These are phyloP conservation scores for Botrytis galanthina DNA, from an alignment of 2,329 filamentous ascomycete genomes.

Conservation along the genomic window DNA sequence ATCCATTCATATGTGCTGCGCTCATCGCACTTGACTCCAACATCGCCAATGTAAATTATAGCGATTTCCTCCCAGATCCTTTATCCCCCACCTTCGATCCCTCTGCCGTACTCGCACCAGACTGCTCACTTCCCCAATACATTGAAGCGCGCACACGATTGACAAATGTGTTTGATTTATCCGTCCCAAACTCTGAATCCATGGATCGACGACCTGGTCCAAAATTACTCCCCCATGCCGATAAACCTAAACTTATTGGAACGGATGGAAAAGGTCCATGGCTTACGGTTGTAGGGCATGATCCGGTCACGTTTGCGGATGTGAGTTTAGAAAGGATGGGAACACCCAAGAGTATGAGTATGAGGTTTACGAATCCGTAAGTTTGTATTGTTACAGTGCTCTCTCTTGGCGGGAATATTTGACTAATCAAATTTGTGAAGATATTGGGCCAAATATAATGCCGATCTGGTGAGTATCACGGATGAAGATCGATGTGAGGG, in stretches of 20 bases:
- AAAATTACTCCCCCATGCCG: conserved; percentile 33
- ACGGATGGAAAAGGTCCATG: conserved; percentile 32
- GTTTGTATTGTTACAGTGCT: conserved; percentile 16
- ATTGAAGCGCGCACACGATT: conserved; percentile 34
- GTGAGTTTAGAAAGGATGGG: conserved; percentile 38
- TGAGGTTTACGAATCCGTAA: conserved; percentile 38
- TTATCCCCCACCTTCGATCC: conserved; percentile 33
- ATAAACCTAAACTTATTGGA: conserved; percentile 35
- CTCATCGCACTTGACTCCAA: conserved; percentile 40
- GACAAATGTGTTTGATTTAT: conserved; percentile 34
- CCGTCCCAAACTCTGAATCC: conserved; percentile 36
- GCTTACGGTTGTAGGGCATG: conserved; percentile 38
- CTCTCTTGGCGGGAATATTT: background rate
- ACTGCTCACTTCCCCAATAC: conserved; percentile 37
- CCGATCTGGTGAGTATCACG: conserved; percentile 36
- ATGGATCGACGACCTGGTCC: conserved; percentile 35
- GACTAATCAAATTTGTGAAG: conserved; percentile 24
- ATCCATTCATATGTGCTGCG: conserved; percentile 33
- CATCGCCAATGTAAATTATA: conserved; percentile 38
- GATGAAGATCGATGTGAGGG: conserved; percentile 31
- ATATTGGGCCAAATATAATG: conserved; percentile 39
- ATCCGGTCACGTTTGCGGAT: conserved; percentile 36
- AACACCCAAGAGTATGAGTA: conserved; percentile 36
- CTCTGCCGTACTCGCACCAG: conserved; percentile 29
- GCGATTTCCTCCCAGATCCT: conserved; percentile 35